Evolutionary conservation across 164 flowering plant genomes (phyloP), one percentile per base, ranked within the genome.

Genomic region (Vitis vinifera): DNA sequence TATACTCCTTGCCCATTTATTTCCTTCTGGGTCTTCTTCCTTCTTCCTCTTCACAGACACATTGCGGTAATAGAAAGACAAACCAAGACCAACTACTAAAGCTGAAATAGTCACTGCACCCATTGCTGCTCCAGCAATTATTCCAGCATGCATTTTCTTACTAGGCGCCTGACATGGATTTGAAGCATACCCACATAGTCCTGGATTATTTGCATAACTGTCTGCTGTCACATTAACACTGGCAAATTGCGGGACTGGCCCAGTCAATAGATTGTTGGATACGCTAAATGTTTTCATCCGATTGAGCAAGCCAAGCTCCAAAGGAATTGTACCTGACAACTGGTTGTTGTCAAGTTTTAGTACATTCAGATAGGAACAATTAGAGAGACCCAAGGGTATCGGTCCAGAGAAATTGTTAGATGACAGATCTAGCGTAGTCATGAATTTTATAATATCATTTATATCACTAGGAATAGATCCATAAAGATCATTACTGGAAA

Each of bases 1-100:
- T 2, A 94, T 73, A 72, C 72, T 80, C 83, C 75, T 89, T 14
- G 97, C 90, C 98, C 98, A 94, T 75, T 80, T 88, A 69, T 94
- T 92, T 59, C 89, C 97, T 66, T 89, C 87, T 48, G 86, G 91
- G 66, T 94, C 97, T 51, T 84, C 94, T 17, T 82, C 87, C 83
- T 80, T 87, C 87, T 85, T 86, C 82, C 66, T 79, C 72, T 57
- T 79, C 11, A 68, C 58, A 19, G 80, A 62, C 44, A 69, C 71
- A 66, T 66, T 83, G 51, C 87, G 81, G 23, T 71, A 61, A 68
- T 50, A 77, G 74, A 76, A 81, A 63, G 59, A 73, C 75, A 90
- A 16, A 31, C 57, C 78, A 55, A 82, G 53, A 51, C 72, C 81
- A 15, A 82, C 75, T 65, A 57, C 68, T 37, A 91, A 3, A 10